Evolutionary conservation across 305 asterid genomes (phyloP).

Genomic region (Petunia hybrid): DNA sequence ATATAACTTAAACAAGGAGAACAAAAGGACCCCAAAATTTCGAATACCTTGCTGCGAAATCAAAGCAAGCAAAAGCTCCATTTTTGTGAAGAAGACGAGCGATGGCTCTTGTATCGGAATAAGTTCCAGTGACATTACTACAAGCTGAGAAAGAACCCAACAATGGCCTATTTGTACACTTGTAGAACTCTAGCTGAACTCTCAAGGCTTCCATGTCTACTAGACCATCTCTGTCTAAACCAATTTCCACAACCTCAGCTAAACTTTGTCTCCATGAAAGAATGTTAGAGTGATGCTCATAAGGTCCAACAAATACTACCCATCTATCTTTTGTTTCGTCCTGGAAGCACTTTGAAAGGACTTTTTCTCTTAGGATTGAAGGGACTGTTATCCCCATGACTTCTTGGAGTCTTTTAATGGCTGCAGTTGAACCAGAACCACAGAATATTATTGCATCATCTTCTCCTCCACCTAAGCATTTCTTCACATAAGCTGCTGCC

Average conservation of each 20-base stretch:
- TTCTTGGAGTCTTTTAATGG: slow-evolving; percentile 75
- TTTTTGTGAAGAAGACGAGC: slow-evolving; percentile 62
- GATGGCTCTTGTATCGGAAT: slow-evolving; percentile 54
- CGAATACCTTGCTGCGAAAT: slow-evolving; percentile 69
- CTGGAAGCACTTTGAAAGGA: slow-evolving; percentile 40
- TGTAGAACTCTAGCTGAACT: slow-evolving; percentile 43
- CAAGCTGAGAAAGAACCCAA: slow-evolving; percentile 84
- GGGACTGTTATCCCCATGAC: slow-evolving; percentile 69
- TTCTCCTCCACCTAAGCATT: slow-evolving; percentile 67
- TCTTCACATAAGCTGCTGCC: slow-evolving; percentile 58
- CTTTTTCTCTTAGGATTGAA: slow-evolving; percentile 53
- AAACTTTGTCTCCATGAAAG: slow-evolving; percentile 79
- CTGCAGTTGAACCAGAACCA: slow-evolving; percentile 81
- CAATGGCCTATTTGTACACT: slow-evolving; percentile 48
- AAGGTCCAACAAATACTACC: slow-evolving; percentile 74
- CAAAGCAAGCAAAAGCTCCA: slow-evolving; percentile 73
- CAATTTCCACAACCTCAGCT: slow-evolving; percentile 80
- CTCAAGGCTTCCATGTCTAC: slow-evolving; percentile 59
- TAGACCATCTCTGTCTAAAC: slow-evolving; percentile 53
- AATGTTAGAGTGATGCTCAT: slow-evolving; percentile 80
- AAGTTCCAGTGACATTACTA: slow-evolving; percentile 72
- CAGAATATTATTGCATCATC: slow-evolving; percentile 61
- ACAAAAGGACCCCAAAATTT: not conserved
- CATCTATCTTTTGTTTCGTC: slow-evolving; percentile 53
- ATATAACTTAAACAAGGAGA: no score